phyloP scores from a whole-genome alignment of 345 rosid genomes.

The Citrus sp. region DNA sequence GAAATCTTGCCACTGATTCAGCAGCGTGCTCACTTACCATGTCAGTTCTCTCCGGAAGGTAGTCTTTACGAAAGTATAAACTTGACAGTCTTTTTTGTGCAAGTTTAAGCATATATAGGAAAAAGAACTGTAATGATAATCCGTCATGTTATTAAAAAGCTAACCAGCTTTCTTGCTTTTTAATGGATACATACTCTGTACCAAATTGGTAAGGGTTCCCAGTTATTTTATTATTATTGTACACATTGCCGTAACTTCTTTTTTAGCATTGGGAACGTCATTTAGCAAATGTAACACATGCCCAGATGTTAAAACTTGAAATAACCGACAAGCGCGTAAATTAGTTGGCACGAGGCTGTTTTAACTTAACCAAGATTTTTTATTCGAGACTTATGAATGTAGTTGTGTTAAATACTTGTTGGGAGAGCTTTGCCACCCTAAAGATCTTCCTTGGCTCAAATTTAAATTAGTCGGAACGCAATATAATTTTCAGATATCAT shows the following conservation, averaged over 20 bases:
- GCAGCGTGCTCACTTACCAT: slow-evolving; percentile 42
- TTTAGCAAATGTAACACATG: too few species aligned
- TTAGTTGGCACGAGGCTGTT: accelerated
- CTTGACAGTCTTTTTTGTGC: neutral
- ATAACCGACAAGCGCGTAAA: too few species aligned
- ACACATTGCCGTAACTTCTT: too few species aligned
- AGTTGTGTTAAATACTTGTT: too few species aligned
- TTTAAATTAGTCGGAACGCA: too few species aligned
- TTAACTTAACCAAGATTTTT: accelerated
- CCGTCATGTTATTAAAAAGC: neutral
- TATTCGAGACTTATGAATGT: accelerated
- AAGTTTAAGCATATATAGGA: neutral
- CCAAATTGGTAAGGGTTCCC: neutral
- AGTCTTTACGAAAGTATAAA: slow-evolving; percentile 5
- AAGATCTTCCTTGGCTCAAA: accelerated
- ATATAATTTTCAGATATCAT: too few species aligned
- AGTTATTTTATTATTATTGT: too few species aligned
- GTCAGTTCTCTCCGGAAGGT: slow-evolving; percentile 65
- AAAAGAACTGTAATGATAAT: neutral
- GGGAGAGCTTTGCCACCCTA: accelerated
- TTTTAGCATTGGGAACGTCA: too few species aligned
- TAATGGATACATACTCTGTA: neutral
- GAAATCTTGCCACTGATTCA: slow-evolving; percentile 8
- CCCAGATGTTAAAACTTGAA: too few species aligned
- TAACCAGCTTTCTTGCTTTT: neutral